Evolutionary conservation across 805 yeast species (phyloP), one percentile per base, ranked within the genome.

Genomic region (Pichia insulana): DNA sequence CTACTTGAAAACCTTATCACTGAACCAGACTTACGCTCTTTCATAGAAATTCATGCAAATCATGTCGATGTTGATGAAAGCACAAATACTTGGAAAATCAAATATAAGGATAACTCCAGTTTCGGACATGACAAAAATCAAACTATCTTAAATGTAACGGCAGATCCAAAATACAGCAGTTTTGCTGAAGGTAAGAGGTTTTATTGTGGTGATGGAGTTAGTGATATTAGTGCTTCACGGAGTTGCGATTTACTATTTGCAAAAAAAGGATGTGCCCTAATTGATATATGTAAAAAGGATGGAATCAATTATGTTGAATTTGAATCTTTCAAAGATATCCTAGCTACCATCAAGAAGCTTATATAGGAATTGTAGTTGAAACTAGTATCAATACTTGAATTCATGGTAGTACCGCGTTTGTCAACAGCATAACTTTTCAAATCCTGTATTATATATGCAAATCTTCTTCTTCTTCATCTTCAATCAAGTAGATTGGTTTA

Each of bases 121-220:
- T 89, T 87, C 61, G 99, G 99, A 39, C 99, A 92, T 62, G 97
- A 92, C 65, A 92, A 92, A 67, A 80, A 96, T 26, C 71, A 75
- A 43, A 82, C 92, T 25, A 90, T 92, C 53, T 71, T 74, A 43
- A 69, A 70, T 39, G 70, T 67, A 49, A 42, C 52, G 41, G 38
- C 5, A 12, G 6, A 4, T 11, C 15, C 50, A 61, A 69, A 45
- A 56, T 41, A 55, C 42, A 46, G 50, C 17, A 41, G 42, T 10
- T 39, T 22, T 8, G 55, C 62, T 17, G 70, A 75, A 38, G 95
- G 95, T 13, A 67, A 69, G 32, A 71, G 87, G 53, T 86, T 90
- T 61, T 92, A 92, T 69, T 85, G 95, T 57, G 99, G 99, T 45
- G 99, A 92, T 61, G 99, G 99, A 50, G 96, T 92, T 27, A 81